A percentile compares a stretch with the other conserved stretches of the same genome.
Evolutionary conservation across 2,329 filamentous ascomycete species (phyloP).

Genomic region (Cordyceps militaris): DNA sequence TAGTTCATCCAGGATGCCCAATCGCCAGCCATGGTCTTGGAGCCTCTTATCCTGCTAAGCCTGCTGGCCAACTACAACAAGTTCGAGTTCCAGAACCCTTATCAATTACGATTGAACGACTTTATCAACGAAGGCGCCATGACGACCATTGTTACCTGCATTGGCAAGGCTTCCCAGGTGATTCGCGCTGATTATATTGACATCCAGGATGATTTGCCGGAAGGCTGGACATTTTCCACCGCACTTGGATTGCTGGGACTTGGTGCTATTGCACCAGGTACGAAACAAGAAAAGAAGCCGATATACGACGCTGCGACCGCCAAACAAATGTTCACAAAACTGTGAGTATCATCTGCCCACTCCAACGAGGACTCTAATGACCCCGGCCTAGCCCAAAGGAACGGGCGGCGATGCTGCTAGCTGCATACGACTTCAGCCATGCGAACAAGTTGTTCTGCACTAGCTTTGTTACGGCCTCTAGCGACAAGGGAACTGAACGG

Average conservation of each 20-base stretch:
- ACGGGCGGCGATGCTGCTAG: slow-evolving; percentile 72
- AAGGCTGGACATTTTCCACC: slow-evolving; percentile 77
- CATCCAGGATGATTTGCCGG: slow-evolving; percentile 82
- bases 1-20: slow-evolving; percentile 79
- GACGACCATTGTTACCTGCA: slow-evolving; percentile 67
- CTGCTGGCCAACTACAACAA: slow-evolving; percentile 97
- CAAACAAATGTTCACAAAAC: slow-evolving; percentile 69
- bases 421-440: slow-evolving; percentile 87
- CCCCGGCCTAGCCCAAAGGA: slow-evolving; percentile 57
- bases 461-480: slow-evolving; percentile 61
- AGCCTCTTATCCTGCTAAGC: slow-evolving; percentile 76
- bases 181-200: slow-evolving; percentile 72
- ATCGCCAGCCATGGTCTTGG: slow-evolving; percentile 53
- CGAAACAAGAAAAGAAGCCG: slow-evolving; percentile 50
- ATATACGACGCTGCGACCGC: slow-evolving; percentile 70
- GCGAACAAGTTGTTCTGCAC: slow-evolving; percentile 94
- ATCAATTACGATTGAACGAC: slow-evolving; percentile 83
- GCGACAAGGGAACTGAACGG: slow-evolving; percentile 60
- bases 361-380: slow-evolving; percentile 11
- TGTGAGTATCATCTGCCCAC: slow-evolving; percentile 48
- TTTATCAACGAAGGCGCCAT: slow-evolving; percentile 92
- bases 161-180: slow-evolving; percentile 63
- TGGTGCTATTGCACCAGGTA: slow-evolving; percentile 63
- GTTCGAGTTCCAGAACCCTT: slow-evolving; percentile 96
- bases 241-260: slow-evolving; percentile 82